Percentiles rank a stretch among this genome's conserved stretches.
These are phyloP conservation scores for Tolypocladium ophioglossoides DNA, from an alignment of 2,329 filamentous ascomycete genomes.

Conservation along the genomic window DNA sequence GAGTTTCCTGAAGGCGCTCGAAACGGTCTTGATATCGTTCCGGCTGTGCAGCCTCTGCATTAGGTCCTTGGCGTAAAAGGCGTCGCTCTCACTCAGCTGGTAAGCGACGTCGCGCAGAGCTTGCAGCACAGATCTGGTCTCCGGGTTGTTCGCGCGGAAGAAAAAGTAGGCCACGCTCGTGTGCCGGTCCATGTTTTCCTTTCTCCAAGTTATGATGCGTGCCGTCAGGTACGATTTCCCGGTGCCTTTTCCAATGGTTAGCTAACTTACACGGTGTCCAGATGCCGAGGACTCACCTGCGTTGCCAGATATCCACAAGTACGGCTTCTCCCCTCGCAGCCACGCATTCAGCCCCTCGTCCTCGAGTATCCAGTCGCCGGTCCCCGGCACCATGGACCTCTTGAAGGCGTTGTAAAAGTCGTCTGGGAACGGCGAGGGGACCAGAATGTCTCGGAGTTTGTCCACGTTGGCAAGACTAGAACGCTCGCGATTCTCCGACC, in stretches of 20 bases:
- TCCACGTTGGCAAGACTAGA: slow-evolving; percentile 22
- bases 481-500: slow-evolving; percentile 22
- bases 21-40: slow-evolving; percentile 31
- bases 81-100: slow-evolving; percentile 34
- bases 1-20: slow-evolving; percentile 31
- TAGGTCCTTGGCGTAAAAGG: slow-evolving; percentile 31
- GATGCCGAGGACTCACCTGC: slow-evolving; percentile 16
- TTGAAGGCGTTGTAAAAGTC: slow-evolving; percentile 31
- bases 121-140: slow-evolving; percentile 32
- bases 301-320: slow-evolving; percentile 33
- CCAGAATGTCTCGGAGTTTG: slow-evolving; percentile 26
- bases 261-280: not conserved
- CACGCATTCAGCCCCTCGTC: slow-evolving; percentile 29
- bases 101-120: slow-evolving; percentile 35
- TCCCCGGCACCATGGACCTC: slow-evolving; percentile 27
- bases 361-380: slow-evolving; percentile 34
- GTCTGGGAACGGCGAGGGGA: slow-evolving; percentile 30
- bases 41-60: slow-evolving; percentile 20
- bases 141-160: slow-evolving; percentile 35
- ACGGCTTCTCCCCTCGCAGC: slow-evolving; percentile 24
- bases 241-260: slow-evolving; percentile 16
- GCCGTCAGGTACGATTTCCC: slow-evolving; percentile 36
- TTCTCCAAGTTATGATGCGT: slow-evolving; percentile 29
- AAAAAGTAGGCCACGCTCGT: slow-evolving; percentile 33
- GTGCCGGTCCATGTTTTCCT: slow-evolving; percentile 15